Evolutionary conservation across 2,329 filamentous ascomycete species (phyloP), one percentile per base, ranked within the genome.

Genomic region (Ophiostoma sp.): DNA sequence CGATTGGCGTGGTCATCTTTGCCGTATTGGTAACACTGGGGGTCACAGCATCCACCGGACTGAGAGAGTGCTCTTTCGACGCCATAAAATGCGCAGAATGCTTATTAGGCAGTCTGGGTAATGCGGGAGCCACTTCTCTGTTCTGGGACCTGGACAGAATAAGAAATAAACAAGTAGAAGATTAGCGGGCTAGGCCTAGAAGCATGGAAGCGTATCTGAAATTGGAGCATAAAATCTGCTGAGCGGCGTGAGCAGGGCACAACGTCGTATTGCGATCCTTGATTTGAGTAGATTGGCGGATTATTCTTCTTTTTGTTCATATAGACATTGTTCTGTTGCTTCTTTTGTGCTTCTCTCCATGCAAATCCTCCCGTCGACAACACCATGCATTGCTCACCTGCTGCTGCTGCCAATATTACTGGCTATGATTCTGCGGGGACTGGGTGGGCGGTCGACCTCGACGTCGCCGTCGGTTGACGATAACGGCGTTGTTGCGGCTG

Each of bases 401-500:
- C 13, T 31, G 20, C 20, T 48, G 44, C 20, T 48, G 44, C 17
- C 44, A 48, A 48, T 62, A 27, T 11, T 36, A 15, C 60, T 64
- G 33, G 20, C 27, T 15, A n/a, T 20, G 15, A 15, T 33, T 35
- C 33, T 65, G 35, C 33, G 36, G 11, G 62, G 20, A 23, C 33
- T 65, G 10, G 62, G 36, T 5, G 35, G 33, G 62, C 62, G 27
- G 35, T 39, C 62, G 20, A 71, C 69, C n/a, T 67, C 65, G 20
- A 71, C 69, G 27, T 67, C 65, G 67, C 71, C 65, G 68, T 73
- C 72, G 31, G 71, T 39, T 20, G 73, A 73, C 6, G 73, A 74
- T 31, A 72, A 10, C 0, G 73, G 73, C 1, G 66, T 70, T 1
- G 69, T 27, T 13, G 69, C 31, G 6, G 68, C 67, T 3, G 64